A percentile compares a stretch with the other conserved stretches of the same genome.
Evolutionary conservation across 306 rosid genomes (phyloP).

Genomic region (Quercus wislizeni): DNA sequence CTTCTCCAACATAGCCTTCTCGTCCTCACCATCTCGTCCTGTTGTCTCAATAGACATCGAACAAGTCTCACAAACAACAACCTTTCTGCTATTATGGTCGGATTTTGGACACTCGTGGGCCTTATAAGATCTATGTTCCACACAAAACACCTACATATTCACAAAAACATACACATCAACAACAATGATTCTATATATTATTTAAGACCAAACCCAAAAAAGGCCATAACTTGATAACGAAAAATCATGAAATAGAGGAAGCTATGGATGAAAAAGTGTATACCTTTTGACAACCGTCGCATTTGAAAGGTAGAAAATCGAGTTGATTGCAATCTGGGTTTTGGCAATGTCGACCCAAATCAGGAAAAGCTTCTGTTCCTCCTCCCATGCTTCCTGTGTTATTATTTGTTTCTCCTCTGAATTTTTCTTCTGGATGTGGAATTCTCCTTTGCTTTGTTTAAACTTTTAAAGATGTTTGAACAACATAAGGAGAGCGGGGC

Average conservation of each 20-base stretch:
- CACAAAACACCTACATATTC: constrained; percentile 60
- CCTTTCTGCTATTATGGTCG: constrained; percentile 76
- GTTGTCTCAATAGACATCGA: constrained; percentile 76
- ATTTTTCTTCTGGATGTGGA: neutral
- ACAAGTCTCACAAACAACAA: constrained; percentile 68
- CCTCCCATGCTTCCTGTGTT: constrained; percentile 46
- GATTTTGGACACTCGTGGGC: constrained; percentile 73
- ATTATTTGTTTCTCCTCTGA: neutral
- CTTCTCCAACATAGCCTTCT: constrained; percentile 42
- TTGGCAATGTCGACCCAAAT: constrained; percentile 84
- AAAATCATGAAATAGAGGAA: neutral
- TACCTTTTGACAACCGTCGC: constrained; percentile 66
- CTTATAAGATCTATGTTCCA: constrained; percentile 72
- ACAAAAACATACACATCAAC: neutral
- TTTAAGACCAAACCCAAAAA: neutral
- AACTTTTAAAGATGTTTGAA: neutral
- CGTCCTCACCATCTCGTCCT: constrained; percentile 35
- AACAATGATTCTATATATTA: no score
- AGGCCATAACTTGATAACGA: no score
- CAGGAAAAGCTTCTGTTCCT: constrained; percentile 93
- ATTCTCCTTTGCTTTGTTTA: neutral
- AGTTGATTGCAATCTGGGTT: constrained; percentile 64
- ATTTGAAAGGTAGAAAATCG: constrained; percentile 85
- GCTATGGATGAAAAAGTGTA: neutral
- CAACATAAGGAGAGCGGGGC: neutral